Base-by-base conservation (phyloP, 176 grass and related monocot species). In the Avena atlantica region DNA sequence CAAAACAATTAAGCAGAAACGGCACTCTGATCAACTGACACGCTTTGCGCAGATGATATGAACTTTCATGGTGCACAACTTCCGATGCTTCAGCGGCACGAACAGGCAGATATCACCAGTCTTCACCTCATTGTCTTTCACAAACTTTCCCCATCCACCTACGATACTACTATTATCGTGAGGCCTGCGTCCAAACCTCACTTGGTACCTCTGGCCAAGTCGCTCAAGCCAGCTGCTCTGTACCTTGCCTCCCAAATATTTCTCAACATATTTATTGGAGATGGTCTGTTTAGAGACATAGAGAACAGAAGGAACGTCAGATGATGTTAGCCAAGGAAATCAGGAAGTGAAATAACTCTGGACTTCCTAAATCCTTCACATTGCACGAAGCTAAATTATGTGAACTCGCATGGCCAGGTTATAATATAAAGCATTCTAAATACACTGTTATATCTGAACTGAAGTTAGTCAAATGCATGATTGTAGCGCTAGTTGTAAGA, bases 51-150 rank as follows among this genome's bases (percentile, higher is more conserved):
- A 25, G 74, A 76, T 76, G 74, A 76, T 76, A 55, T 76, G 74
- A 55, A 76, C 74, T 76, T 76, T 76, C 74, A 76, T 76, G 8
- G 74, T 2, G 15, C 74, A 55, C 49, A 55, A 34, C 9, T 76
- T 55, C 49, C 14, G 49, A 55, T 51, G 74, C 14, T 52, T 31
- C 74, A 76, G 74, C 25, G 50, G 49, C 74, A 17, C 49, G 15
- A 55, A 76, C 14, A 76, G 49, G 74, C 74, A 76, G 24, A 76
- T 76, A 34, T 76, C 74, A 1, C 73, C 74, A 27, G 16, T 27
- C 49, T 76, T 8, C 24, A 76, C 49, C 74, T 76, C 74, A 34
- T 76, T 76, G 49, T 31, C 49, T 55, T 76, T 76, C 24, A 55
- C 74, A 34, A 76, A 76, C 74, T 76, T 76, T 19, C 24, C 2